Base-by-base conservation (phyloP, 129 eudicot genomes). In the Pulicaria dysenterica region DNA sequence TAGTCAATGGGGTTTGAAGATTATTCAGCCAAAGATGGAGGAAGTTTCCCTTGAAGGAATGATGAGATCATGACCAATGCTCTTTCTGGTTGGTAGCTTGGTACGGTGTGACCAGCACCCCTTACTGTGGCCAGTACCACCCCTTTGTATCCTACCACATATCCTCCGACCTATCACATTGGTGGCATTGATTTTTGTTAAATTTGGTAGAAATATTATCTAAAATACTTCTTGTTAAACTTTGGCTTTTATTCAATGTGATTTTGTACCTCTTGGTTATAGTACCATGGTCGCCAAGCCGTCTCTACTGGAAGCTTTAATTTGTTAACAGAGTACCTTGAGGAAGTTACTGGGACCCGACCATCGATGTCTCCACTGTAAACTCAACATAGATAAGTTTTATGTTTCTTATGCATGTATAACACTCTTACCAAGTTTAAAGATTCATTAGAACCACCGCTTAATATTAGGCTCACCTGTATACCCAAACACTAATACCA, bases 241-340 rank as follows among this genome's bases (percentile, higher is more conserved):
- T 42, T 17, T 3, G 51, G 16, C 7, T 69, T 13, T 42, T 51
- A 69, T 40, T 15, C 14, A 10, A 44, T 34, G 57, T 66, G 5
- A 6, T 2, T 58, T 4, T 50, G 60, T 65, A 76, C 85, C 91
- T 86, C 88, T 41, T 41, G 47, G 64, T 77, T 69, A 43, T 39
- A 36, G 72, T 81, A 81, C 89, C 93, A 87, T 16, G 92, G 85
- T n/a, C 81, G 79, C 89, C 89, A 87, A n/a, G 72, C 46, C 13
- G 76, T 68, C 82, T 79, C 80, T 11, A 84, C 36, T 3, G 83
- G 84, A 51, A 84, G 77, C 69, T 84, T 82, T 51, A 87, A 67
- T 42, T 61, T 82, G 83, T 87, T 79, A 6, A 84, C 72, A 0
- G 87, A 70, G 76, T 87, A 87, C 62, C 84, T 84, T 31, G 89